A percentile compares a stretch with the other conserved stretches of the same genome.
Evolutionary conservation across 495 filamentous ascomycete species (phyloP).

Genomic region (Lasiosphaeriaceae sp.): DNA sequence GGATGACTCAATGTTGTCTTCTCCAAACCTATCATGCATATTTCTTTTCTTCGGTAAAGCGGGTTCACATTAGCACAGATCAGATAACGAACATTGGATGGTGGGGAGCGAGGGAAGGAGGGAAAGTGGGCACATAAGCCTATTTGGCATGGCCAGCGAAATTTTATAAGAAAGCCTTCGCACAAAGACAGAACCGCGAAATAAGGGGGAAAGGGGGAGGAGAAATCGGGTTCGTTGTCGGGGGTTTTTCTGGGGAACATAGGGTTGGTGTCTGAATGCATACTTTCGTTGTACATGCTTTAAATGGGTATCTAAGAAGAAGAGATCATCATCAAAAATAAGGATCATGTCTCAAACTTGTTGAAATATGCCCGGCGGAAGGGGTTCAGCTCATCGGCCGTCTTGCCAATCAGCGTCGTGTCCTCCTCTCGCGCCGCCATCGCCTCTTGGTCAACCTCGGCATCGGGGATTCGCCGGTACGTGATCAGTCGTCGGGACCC

Average conservation of each 20-base stretch:
- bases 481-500: conserved; percentile 86
- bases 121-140: no score
- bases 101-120: background rate
- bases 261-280: background rate
- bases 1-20: background rate
- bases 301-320: conserved; percentile 22
- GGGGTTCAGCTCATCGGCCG: conserved; percentile 74
- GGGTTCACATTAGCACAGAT: no score
- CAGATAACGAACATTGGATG: no score
- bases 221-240: background rate
- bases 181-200: background rate
- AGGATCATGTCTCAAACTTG: conserved; percentile 24
- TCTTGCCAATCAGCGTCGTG: conserved; percentile 32
- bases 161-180: background rate
- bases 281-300: conserved; percentile 24
- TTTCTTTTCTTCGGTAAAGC: no score
- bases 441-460: conserved; percentile 42
- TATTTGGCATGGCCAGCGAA: no score
- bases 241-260: background rate
- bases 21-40: no score
- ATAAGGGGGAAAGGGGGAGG: background rate
- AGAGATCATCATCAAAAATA: conserved; percentile 9
- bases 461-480: conserved; percentile 68
- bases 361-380: conserved; percentile 69
- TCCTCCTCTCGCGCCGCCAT: conserved; percentile 33